Percentiles rank a stretch among this genome's conserved stretches.
These are phyloP conservation scores for Russula sp. DNA, from an alignment of 768 basidiomycete species.

Conservation along the genomic window DNA sequence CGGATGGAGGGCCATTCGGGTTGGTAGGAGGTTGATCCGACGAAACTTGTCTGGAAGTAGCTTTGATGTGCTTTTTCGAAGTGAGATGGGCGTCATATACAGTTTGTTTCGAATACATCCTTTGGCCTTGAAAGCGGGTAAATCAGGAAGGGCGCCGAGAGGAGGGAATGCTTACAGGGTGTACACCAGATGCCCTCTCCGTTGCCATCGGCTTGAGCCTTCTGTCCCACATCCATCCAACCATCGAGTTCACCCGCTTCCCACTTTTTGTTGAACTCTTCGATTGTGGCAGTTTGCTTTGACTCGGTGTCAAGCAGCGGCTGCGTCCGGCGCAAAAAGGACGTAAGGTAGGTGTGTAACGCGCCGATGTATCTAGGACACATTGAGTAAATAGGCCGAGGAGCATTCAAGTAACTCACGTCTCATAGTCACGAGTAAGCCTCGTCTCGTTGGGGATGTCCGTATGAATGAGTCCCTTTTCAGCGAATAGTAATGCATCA, in stretches of 20 bases:
- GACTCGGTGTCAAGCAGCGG: conserved; percentile 75
- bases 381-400: conserved; percentile 9
- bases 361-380: conserved; percentile 69
- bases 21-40: conserved; percentile 44
- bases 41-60: conserved; percentile 63
- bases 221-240: conserved; percentile 56
- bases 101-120: conserved; percentile 92
- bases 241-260: conserved; percentile 64
- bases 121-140: conserved; percentile 61
- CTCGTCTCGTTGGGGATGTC: conserved; percentile 67
- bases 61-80: conserved; percentile 95
- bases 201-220: conserved; percentile 36
- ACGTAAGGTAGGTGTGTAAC: conserved; percentile 78
- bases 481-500: conserved; percentile 68
- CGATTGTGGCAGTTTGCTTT: conserved; percentile 56
- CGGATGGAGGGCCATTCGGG: conserved; percentile 49
- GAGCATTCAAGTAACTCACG: conserved; percentile 40
- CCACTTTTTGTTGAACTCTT: conserved; percentile 78
- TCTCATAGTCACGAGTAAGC: conserved; percentile 70
- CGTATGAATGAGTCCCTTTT: conserved; percentile 53
- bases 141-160: conserved; percentile 11
- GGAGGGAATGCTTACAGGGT: conserved; percentile 58
- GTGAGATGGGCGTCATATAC: conserved; percentile 95
- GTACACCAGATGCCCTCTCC: conserved; percentile 88
- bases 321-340: conserved; percentile 78